Evolutionary conservation across 169 alveolate species (phyloP).

Genomic region (Plasmodium yoelii): DNA sequence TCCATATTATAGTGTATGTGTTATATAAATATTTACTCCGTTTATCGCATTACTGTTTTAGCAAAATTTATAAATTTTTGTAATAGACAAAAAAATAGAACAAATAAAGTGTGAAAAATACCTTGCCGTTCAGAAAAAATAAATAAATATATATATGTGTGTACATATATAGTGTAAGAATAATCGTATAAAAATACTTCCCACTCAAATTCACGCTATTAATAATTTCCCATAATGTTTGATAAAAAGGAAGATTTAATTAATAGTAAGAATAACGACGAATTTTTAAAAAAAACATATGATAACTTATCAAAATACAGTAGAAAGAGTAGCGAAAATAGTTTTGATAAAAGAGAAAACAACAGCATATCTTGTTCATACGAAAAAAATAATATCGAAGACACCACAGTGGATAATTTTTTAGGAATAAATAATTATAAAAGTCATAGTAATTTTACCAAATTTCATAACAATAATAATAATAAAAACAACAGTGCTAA

Average conservation of each 20-base stretch:
- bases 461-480: neutral
- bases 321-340: constrained; percentile 19
- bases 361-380: constrained; percentile 13
- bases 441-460: neutral
- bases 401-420: neutral
- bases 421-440: neutral
- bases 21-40: too few species aligned
- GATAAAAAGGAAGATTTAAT: constrained; percentile 7
- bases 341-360: constrained; percentile 23
- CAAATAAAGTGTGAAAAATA: too few species aligned
- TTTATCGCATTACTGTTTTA: too few species aligned
- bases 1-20: too few species aligned
- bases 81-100: too few species aligned
- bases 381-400: neutral
- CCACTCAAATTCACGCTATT: neutral
- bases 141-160: neutral
- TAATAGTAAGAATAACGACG: constrained; percentile 27
- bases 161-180: neutral
- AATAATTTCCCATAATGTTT: constrained; percentile 19
- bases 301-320: constrained; percentile 15
- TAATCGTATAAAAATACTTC: neutral
- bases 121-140: too few species aligned
- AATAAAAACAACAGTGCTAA: constrained; percentile 2
- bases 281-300: constrained; percentile 27
- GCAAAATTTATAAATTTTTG: too few species aligned